These are phyloP conservation scores for Mortierella hygrophila DNA, from an alignment of 192 early-diverging fungal species.

Conservation along the genomic window DNA sequence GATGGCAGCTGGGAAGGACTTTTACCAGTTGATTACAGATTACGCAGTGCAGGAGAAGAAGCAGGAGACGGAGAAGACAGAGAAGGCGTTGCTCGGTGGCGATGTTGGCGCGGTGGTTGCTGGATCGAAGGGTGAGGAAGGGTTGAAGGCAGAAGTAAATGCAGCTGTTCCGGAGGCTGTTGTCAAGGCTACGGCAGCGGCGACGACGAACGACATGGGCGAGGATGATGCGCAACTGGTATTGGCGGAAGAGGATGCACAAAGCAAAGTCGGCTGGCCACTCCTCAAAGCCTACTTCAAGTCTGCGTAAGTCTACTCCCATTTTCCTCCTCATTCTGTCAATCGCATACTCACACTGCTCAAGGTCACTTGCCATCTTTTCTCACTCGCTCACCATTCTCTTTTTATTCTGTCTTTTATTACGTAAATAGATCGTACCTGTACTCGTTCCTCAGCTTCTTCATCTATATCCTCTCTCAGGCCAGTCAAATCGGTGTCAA, in stretches of 20 bases:
- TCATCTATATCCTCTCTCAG: conserved; percentile 31
- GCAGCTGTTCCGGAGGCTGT: conserved; percentile 60
- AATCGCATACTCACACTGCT: neutral
- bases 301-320: conserved; percentile 48
- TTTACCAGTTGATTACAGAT: conserved; percentile 64
- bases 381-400: neutral
- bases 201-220: too few relatives aligned
- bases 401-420: neutral
- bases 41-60: conserved; percentile 66
- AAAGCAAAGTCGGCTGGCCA: conserved; percentile 82
- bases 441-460: conserved; percentile 9
- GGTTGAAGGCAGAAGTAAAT: conserved; percentile 11
- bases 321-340: neutral
- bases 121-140: conserved; percentile 1
- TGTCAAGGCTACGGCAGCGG: too few relatives aligned
- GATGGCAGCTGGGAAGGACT: conserved; percentile 63
- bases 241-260: conserved; percentile 79
- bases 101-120: conserved; percentile 3
- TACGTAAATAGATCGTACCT: conserved; percentile 9
- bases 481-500: conserved; percentile 40
- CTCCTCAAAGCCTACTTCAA: conserved; percentile 83
- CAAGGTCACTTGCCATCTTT: neutral
- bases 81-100: neutral
- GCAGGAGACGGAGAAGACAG: conserved; percentile 8
- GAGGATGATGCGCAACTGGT: conserved; percentile 69